Evolutionary conservation across 2,329 filamentous ascomycete species (phyloP), one percentile per base, ranked within the genome.

Genomic region (Alternaria consortialis): DNA sequence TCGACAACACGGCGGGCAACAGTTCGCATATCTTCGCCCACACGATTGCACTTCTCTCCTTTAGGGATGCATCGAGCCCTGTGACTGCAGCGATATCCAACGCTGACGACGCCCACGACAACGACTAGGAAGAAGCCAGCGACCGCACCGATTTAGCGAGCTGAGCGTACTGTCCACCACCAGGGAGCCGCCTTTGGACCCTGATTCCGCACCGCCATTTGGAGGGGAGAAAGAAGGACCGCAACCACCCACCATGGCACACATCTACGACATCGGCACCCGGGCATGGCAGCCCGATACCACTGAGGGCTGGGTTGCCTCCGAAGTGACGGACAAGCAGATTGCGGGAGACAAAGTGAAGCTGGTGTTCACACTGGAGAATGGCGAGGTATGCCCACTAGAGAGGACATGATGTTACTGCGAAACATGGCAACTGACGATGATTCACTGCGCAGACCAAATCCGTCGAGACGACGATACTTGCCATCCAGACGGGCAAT

Each of bases 211-310:
- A 54, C 62, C 63, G 55, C 56, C 53, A 51, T 63, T 62, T 57
- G 53, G 52, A 63, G 65, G 67, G 51, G 64, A 68, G 59, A 66
- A 34, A 31, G 27, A 20, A 58, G 32, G 58, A 61, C 53, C 51
- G 53, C 53, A 37, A 60, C 50, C 55, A 37, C 60, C 58, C 68
- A 70, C 50, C 67, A 97, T 97, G 94, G 92, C 93, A 84, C 91
- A 96, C 82, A 92, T 88, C 79, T 98, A 96, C 84, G 94, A 98
- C 86, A 88, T 97, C 77, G 95, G 94, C 78, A 98, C 94, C 75
- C 90, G 93, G 87, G 95, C 94, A 79, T 99, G 95, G 95, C 95
- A 98, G 87, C 94, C 95, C 74, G 95, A 99, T 84, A 84, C 88
- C 79, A 92, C 92, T 64, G 94, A 99, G 82, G 95, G 95, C 83